Evolutionary conservation across 176 grass and related monocot species (phyloP).

Genomic region (Themeda triandra): DNA sequence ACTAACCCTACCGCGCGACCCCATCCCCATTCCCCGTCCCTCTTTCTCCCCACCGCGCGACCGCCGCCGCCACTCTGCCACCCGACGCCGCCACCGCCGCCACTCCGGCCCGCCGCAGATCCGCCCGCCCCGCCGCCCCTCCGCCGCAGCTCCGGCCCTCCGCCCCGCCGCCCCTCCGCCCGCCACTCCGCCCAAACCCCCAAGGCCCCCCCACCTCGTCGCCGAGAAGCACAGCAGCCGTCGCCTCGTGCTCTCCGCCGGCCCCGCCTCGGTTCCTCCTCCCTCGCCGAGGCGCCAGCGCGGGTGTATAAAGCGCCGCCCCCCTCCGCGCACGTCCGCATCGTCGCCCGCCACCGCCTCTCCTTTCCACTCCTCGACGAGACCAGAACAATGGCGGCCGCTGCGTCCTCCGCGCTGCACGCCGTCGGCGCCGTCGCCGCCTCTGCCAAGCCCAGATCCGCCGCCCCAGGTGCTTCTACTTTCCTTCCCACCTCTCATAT

Average conservation of each 20-base stretch:
- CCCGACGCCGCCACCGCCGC: no score
- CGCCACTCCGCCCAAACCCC: not conserved
- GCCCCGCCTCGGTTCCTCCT: conserved; percentile 16
- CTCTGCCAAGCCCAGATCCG: conserved; percentile 22
- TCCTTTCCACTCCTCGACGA: not conserved
- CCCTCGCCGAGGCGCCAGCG: not conserved
- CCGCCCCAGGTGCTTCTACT: conserved; percentile 6
- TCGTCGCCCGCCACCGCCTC: not conserved
- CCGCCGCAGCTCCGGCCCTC: no score
- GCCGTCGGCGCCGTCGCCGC: conserved; percentile 20
- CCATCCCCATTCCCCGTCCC: no score
- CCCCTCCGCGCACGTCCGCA: not conserved
- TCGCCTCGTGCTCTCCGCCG: conserved; percentile 36
- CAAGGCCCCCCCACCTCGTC: not conserved
- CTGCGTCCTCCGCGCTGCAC: conserved; percentile 24
- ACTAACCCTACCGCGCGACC: no score
- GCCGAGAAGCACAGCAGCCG: not conserved
- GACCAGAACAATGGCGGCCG: conserved; percentile 37
- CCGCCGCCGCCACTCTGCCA: no score
- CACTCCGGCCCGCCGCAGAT: no score
- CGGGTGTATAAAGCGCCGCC: not conserved
- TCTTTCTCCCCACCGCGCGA: no score
- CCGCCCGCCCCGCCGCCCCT: no score
- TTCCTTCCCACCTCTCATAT: no score
- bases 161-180: no score